Conservation (phyloP, 345 rosid species). For the Moricandia arvensis region DNA sequence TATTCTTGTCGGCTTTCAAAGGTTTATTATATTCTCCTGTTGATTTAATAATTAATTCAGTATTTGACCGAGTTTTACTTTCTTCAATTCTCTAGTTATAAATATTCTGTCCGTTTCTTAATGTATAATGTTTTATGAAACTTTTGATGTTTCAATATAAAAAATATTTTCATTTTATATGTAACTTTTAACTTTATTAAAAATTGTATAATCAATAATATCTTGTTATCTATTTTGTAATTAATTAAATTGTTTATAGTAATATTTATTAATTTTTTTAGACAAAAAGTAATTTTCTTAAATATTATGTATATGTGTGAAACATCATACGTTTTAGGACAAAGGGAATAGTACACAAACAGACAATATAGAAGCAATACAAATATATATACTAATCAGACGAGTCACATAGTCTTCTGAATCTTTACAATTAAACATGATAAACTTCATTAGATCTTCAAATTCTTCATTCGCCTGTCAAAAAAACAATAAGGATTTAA, state of each 20-base stretch:
- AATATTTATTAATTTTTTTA: no score
- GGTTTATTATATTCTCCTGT: conserved; percentile 13
- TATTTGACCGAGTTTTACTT: conserved; percentile 1
- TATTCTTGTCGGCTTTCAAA: conserved; percentile 28
- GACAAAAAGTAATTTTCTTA: no score
- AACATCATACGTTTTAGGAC: no score
- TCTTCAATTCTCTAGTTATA: conserved; percentile 3
- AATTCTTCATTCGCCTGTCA: conserved; percentile 66
- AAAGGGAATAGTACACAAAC: background rate
- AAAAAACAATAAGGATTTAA: conserved; percentile 25
- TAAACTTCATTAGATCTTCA: conserved; percentile 46
- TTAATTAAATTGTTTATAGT: no score
- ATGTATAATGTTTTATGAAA: no score
- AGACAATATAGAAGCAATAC: conserved; percentile 9
- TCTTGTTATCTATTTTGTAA: no score
- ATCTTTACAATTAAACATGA: background rate
- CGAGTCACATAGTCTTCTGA: conserved; percentile 20
- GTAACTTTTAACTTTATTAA: no score
- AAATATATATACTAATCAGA: conserved; percentile 4
- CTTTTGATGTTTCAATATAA: no score
- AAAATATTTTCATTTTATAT: no score
- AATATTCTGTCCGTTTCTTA: no score
- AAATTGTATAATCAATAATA: no score
- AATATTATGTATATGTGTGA: no score
- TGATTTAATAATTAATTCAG: background rate